These are phyloP conservation scores for Candida railenensis DNA, from an alignment of 805 yeast species.

Conservation along the genomic window DNA sequence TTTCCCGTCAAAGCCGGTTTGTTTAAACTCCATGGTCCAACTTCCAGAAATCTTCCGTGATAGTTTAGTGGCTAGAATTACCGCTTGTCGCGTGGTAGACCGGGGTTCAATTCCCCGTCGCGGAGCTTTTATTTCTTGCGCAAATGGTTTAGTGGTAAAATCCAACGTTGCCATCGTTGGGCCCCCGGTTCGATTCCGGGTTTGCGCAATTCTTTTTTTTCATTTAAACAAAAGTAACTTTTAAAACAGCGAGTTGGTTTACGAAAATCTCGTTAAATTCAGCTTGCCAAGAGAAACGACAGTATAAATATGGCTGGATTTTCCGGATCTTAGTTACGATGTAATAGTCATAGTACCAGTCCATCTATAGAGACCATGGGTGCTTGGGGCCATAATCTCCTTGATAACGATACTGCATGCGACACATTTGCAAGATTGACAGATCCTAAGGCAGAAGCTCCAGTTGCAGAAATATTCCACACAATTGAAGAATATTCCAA, in stretches of 20 bases:
- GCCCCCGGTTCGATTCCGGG: slow-evolving; percentile 23
- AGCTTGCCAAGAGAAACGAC: no score
- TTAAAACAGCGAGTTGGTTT: no score
- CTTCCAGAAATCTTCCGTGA: slow-evolving; percentile 12
- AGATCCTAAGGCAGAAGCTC: neutral
- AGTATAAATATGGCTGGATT: no score
- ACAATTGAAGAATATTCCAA: neutral
- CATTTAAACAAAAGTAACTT: no score
- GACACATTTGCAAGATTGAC: neutral
- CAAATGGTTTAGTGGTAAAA: slow-evolving; percentile 21
- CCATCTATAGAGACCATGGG: neutral
- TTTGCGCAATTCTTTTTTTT: slow-evolving; percentile 11
- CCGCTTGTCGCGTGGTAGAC: slow-evolving; percentile 22
- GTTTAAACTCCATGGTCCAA: no score
- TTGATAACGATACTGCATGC: neutral
- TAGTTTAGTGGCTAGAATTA: slow-evolving; percentile 20
- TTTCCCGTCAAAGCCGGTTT: no score
- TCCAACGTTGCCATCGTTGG: slow-evolving; percentile 22
- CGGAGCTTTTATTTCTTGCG: slow-evolving; percentile 21
- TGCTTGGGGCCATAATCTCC: neutral
- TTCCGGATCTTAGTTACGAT: no score
- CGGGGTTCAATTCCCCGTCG: slow-evolving; percentile 25
- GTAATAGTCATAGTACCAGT: no score
- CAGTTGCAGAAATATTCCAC: neutral
- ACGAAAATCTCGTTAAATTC: no score